Conservation (phyloP, 768 basidiomycete species). For the Lentinula guzmanii region DNA sequence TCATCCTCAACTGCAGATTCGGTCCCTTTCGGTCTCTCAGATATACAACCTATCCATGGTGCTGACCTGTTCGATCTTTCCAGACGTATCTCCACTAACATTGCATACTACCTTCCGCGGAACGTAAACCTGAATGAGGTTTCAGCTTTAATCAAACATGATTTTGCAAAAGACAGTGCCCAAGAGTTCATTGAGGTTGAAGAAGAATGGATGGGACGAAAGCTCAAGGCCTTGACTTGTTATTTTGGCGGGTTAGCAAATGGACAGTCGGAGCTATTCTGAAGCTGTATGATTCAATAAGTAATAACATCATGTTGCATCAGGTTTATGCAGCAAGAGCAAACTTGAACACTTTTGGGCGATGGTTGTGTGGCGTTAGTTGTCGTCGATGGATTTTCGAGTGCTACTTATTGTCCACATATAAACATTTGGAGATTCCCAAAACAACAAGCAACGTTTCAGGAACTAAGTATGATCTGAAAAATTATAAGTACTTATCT, state of each 20-base stretch:
- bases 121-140: conserved; percentile 76
- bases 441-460: too few relatives aligned
- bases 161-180: conserved; percentile 47
- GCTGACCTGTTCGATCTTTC: conserved; percentile 74
- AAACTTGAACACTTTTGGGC: too few relatives aligned
- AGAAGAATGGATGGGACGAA: conserved; percentile 7
- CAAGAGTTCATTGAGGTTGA: conserved; percentile 2
- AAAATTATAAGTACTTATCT: too few relatives aligned
- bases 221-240: conserved; percentile 86
- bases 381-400: too few relatives aligned
- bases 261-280: conserved; percentile 64
- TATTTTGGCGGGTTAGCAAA: conserved; percentile 83
- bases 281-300: not conserved
- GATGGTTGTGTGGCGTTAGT: too few relatives aligned
- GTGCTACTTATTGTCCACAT: too few relatives aligned
- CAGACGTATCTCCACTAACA: conserved; percentile 65
- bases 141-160: conserved; percentile 34
- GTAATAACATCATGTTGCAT: too few relatives aligned
- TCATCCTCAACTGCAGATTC: conserved; percentile 13
- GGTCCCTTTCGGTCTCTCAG: conserved; percentile 53
- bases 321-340: too few relatives aligned
- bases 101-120: conserved; percentile 87
- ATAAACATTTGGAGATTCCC: too few relatives aligned
- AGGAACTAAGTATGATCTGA: too few relatives aligned
- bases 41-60: conserved; percentile 78